Evolutionary conservation across 371 early-diverging fungal species (phyloP).

Genomic region (Syncephalastrum sp.): DNA sequence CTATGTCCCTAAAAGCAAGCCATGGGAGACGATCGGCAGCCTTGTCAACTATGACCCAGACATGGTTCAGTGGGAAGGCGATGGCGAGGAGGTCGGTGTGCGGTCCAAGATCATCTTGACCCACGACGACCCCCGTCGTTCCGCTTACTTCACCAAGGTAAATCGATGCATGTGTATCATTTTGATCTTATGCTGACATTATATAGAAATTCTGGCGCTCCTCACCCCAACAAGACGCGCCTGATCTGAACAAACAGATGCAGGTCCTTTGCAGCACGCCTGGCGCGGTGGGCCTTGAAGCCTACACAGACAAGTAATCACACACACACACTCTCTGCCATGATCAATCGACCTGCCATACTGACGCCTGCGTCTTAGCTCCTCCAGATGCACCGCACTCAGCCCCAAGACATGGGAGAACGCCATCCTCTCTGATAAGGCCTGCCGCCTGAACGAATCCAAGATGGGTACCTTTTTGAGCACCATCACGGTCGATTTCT

Average conservation of each 20-base stretch:
- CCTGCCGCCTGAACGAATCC: conserved; percentile 28
- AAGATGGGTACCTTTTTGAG: conserved; percentile 23
- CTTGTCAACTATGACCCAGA: conserved; percentile 44
- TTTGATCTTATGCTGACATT: neutral
- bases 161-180: neutral
- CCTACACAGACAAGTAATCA: conserved; percentile 7
- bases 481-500: conserved; percentile 20
- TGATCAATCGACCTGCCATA: neutral
- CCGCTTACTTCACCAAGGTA: conserved; percentile 32
- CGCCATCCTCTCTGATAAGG: conserved; percentile 3
- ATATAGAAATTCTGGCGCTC: conserved; percentile 29
- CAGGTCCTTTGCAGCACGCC: conserved; percentile 22
- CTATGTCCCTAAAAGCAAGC: conserved; percentile 15
- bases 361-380: no score
- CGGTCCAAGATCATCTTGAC: conserved; percentile 36
- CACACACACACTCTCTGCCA: no score
- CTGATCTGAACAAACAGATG: conserved; percentile 13
- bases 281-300: conserved; percentile 19
- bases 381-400: no score
- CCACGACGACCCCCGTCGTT: conserved; percentile 6
- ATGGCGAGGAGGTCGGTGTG: conserved; percentile 46
- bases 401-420: conserved; percentile 7
- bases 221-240: conserved; percentile 10
- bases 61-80: conserved; percentile 50
- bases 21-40: conserved; percentile 35